Evolutionary conservation across 139 green algal genomes (phyloP).

Genomic region (Asterochloris sp.): DNA sequence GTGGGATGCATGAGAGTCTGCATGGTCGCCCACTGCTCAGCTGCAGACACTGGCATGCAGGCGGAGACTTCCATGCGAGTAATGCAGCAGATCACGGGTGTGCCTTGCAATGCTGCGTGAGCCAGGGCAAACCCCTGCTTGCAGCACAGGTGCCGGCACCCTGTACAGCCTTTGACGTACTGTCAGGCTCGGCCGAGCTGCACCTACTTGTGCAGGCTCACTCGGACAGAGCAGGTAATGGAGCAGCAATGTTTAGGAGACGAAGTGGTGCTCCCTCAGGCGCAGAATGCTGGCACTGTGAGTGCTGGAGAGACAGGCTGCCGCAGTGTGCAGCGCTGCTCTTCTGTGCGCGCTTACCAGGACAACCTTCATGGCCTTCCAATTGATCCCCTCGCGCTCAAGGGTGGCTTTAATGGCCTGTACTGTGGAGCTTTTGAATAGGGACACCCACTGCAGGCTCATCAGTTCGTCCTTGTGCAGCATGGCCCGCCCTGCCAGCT

Average conservation of each 20-base stretch:
- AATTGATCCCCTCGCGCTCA: slow-evolving; percentile 24
- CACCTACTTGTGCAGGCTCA: too few relatives aligned
- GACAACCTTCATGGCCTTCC: slow-evolving; percentile 22
- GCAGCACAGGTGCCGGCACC: too few relatives aligned
- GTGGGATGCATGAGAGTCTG: background rate
- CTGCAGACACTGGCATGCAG: background rate
- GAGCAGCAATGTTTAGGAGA: background rate
- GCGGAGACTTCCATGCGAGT: background rate
- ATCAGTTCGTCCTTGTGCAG: slow-evolving; percentile 24
- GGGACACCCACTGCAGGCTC: slow-evolving; percentile 28
- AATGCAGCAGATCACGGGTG: too few relatives aligned
- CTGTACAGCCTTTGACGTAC: too few relatives aligned
- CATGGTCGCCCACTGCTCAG: background rate
- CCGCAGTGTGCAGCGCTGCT: too few relatives aligned
- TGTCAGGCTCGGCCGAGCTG: too few relatives aligned
- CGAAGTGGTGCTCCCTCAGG: background rate
- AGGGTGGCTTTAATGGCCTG: slow-evolving; percentile 22
- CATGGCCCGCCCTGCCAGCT: background rate
- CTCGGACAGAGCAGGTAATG: background rate
- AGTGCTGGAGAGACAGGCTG: too few relatives aligned
- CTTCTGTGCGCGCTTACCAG: slow-evolving; percentile 13
- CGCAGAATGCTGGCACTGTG: too few relatives aligned
- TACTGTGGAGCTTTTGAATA: slow-evolving; percentile 30
- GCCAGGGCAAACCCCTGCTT: too few relatives aligned
- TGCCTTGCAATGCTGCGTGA: background rate